Evolutionary conservation across 2,329 filamentous ascomycete species (phyloP).

Genomic region (Alternaria sp.): DNA sequence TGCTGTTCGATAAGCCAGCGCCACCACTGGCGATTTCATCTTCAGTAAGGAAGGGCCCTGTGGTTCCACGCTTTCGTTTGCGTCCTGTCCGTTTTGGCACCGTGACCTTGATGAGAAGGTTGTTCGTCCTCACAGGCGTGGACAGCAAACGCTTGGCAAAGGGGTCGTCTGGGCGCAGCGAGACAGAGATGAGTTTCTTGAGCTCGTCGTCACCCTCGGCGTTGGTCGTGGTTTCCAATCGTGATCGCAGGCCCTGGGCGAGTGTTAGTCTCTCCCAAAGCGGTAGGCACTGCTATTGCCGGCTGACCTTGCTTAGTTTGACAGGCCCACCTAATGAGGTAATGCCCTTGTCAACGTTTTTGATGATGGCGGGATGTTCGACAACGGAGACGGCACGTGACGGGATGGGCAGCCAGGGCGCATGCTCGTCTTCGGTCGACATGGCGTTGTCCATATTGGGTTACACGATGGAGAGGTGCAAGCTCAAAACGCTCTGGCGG

Average conservation of each 20-base stretch:
- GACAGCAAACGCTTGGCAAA: constrained; percentile 81
- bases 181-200: constrained; percentile 67
- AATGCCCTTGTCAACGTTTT: constrained; percentile 68
- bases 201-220: constrained; percentile 43
- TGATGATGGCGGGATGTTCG: constrained; percentile 71
- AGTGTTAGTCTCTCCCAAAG: constrained; percentile 14
- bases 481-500: constrained; percentile 9
- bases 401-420: constrained; percentile 60
- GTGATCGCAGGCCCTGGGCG: constrained; percentile 36
- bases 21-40: constrained; percentile 46
- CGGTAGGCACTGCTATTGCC: constrained; percentile 2
- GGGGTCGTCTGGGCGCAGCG: constrained; percentile 79
- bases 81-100: constrained; percentile 86
- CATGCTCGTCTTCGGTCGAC: constrained; percentile 14
- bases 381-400: constrained; percentile 63
- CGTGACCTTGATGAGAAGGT: constrained; percentile 84
- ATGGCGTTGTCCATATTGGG: constrained; percentile 12
- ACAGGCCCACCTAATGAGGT: constrained; percentile 65
- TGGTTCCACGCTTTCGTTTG: constrained; percentile 80
- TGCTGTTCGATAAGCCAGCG: no score
- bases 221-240: constrained; percentile 29
- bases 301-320: constrained; percentile 60
- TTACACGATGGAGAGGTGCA: not conserved
- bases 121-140: constrained; percentile 76
- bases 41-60: constrained; percentile 62